These are phyloP conservation scores for Ophiostoma perfectum DNA, from an alignment of 2,329 filamentous ascomycete species.

Conservation along the genomic window DNA sequence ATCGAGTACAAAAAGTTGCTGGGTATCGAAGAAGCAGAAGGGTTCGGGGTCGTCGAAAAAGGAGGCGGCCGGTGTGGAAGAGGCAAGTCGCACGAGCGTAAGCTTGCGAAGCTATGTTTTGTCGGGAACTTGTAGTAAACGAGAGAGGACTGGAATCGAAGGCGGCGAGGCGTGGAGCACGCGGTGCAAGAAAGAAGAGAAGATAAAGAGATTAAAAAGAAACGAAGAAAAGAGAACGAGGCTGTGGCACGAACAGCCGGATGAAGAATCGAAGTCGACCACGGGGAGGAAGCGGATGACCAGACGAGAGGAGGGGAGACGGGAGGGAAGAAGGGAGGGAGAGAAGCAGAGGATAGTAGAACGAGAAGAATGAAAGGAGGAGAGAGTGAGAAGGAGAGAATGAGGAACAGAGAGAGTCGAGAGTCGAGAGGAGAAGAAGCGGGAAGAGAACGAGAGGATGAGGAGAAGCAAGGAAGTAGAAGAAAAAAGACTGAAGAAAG, in stretches of 20 bases:
- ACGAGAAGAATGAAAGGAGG: neutral
- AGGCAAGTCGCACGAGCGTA: neutral
- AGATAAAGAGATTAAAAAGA: neutral
- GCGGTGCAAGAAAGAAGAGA: conserved; percentile 32
- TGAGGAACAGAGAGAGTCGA: neutral
- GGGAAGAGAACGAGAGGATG: neutral
- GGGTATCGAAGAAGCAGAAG: conserved; percentile 23
- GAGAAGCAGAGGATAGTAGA: neutral
- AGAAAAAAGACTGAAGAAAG: conserved; percentile 34
- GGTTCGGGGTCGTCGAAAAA: conserved; percentile 13
- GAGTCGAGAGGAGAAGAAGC: neutral
- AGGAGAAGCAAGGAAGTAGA: conserved; percentile 27
- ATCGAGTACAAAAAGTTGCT: conserved; percentile 17
- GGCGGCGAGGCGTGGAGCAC: neutral
- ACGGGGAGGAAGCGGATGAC: neutral
- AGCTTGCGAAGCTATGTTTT: neutral
- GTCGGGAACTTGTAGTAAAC: conserved; percentile 2
- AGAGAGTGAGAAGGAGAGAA: neutral
- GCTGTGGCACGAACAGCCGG: neutral
- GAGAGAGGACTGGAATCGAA: conserved; percentile 15
- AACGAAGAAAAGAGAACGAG: neutral
- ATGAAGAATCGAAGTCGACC: neutral
- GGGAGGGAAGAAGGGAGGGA: neutral
- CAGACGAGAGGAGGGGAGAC: neutral
- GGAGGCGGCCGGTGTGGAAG: neutral